Base-by-base conservation (phyloP, 139 green algal genomes). In the Ettlia oleoabundans region DNA sequence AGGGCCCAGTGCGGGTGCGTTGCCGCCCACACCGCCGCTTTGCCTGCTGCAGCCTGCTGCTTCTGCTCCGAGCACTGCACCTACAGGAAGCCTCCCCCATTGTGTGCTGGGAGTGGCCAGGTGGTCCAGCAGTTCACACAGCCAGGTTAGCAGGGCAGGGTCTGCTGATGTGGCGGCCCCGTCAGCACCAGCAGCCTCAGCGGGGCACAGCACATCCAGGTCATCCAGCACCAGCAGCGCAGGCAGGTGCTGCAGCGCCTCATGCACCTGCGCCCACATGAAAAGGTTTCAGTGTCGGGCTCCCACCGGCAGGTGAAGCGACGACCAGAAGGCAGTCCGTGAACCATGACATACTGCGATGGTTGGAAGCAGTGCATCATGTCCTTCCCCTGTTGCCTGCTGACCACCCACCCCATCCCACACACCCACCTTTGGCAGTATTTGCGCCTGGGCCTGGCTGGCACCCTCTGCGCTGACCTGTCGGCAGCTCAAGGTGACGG, bases 161-260 rank as follows among this genome's bases (percentile, higher is more conserved):
- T 76, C 76, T 26, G 32, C 68, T 41, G 30, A 52, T 64, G 32
- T 38, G 32, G 68, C 81, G 5, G 84, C 67, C 28, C 65, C 82
- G 42, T 87, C 88, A 9, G 53, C 55, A 2, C 69, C 78, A 19
- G 41, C 33, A 35, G 62, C 72, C 75, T 72, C 61, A 24, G 84
- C 79, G 15, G 91, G 90, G 51, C 84, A 90, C 43, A 98, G 58
- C 37, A 90, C 68, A 43, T 98, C 90, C 75, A 98, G 74, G 72
- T 97, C 92, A 67, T 98, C 94, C 43, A 98, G 80, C 41, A 98
- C 70, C 33, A 98, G 68, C 74, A 98, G 65, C 64, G 87, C 85
- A 10, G 95, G 95, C 67, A 90, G 84, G 78, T 87, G 87, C 0
- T 70, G 70, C 32, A 91, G 66, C 0, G 91, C 90, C 84, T 94